Conservation (phyloP, 768 basidiomycete genomes). For the Tylopilus rubrobrunneus region DNA sequence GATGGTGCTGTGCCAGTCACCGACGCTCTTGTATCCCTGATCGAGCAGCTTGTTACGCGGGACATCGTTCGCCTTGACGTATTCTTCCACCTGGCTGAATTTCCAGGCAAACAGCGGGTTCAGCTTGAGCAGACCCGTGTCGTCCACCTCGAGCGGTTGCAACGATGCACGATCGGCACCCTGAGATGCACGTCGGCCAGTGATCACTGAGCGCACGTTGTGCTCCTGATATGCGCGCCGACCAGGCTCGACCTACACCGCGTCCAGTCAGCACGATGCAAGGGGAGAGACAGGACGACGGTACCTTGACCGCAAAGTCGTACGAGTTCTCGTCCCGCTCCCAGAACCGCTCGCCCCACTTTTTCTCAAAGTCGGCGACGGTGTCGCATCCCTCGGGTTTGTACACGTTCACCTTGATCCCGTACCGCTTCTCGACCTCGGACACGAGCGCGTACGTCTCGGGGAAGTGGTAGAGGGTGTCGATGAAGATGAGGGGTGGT, state of each 20-base stretch:
- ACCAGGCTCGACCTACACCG: conserved; percentile 86
- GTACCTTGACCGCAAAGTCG: conserved; percentile 88
- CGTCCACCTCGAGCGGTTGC: conserved; percentile 85
- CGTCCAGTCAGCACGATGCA: not conserved
- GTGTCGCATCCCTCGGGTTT: conserved; percentile 69
- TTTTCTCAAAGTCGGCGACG: conserved; percentile 70
- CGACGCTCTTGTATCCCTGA: conserved; percentile 92
- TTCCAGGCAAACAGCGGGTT: conserved; percentile 92
- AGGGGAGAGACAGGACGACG: conserved; percentile 11
- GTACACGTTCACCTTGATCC: conserved; percentile 70
- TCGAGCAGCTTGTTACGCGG: conserved; percentile 85
- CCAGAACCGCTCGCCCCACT: conserved; percentile 82
- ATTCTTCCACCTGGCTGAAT: conserved; percentile 79
- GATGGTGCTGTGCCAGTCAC: conserved; percentile 96
- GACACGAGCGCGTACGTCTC: conserved; percentile 90
- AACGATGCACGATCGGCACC: conserved; percentile 84
- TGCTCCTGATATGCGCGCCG: conserved; percentile 80
- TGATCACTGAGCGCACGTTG: conserved; percentile 82
- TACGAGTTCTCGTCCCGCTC: conserved; percentile 82
- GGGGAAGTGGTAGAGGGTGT: conserved; percentile 93
- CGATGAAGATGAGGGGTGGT: conserved; percentile 91
- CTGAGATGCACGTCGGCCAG: conserved; percentile 91
- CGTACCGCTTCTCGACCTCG: conserved; percentile 74
- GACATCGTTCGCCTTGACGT: conserved; percentile 76
- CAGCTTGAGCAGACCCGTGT: conserved; percentile 86